Conservation (phyloP, 148 eudicot species). For the Rhododendron vialii region DNA sequence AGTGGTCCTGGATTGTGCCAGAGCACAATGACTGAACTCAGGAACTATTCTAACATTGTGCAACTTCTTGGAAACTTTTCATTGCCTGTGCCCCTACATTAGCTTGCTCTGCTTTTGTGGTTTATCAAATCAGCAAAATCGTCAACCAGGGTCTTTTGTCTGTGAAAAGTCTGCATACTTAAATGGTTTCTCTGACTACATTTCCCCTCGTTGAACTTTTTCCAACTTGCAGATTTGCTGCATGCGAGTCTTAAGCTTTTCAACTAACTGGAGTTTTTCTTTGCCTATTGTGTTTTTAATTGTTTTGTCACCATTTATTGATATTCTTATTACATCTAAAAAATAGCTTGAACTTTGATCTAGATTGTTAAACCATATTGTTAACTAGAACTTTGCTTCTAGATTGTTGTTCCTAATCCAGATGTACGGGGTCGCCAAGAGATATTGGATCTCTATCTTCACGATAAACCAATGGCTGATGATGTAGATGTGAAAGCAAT, state of each 20-base stretch:
- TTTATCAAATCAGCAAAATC: not conserved
- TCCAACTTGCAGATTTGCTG: not conserved
- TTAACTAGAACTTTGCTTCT: slow-evolving; percentile 16
- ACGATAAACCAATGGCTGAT: slow-evolving; percentile 79
- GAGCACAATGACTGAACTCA: not conserved
- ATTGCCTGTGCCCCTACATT: not conserved
- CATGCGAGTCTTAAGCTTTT: not conserved
- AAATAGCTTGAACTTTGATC: slow-evolving; percentile 7
- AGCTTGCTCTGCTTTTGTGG: not conserved
- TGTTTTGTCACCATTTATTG: not conserved
- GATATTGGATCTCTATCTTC: slow-evolving; percentile 81
- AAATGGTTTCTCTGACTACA: not conserved
- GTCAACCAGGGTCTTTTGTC: not conserved
- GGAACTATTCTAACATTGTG: not conserved
- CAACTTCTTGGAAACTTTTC: not conserved
- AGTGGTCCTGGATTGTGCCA: not conserved
- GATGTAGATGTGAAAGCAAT: slow-evolving; percentile 80
- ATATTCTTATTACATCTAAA: too few species aligned
- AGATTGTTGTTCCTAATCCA: slow-evolving; percentile 93
- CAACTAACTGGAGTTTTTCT: not conserved
- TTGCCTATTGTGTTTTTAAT: not conserved
- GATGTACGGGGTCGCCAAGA: slow-evolving; percentile 96
- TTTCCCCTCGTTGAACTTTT: slow-evolving; percentile 1
- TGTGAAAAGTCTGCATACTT: not conserved
- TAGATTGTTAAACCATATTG: slow-evolving; percentile 46